Conservation (phyloP, 768 basidiomycete species). For the Solioccasus polychromus region DNA sequence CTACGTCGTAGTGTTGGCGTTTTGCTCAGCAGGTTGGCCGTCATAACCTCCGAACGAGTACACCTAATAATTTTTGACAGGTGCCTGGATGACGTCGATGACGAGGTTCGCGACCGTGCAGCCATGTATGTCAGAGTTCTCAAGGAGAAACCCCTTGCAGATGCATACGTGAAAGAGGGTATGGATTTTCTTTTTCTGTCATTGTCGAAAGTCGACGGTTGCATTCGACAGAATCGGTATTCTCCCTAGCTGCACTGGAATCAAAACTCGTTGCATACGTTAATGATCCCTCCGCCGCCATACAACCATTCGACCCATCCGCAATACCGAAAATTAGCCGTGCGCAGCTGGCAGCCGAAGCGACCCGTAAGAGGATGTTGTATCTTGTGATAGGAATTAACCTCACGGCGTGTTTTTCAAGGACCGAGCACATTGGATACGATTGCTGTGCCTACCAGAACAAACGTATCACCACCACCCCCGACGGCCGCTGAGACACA, state of each 20-base stretch:
- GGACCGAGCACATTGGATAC: conserved; percentile 87
- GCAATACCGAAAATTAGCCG: conserved; percentile 93
- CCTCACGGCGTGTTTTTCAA: conserved; percentile 28
- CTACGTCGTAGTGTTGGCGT: conserved; percentile 87
- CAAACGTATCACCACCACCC: conserved; percentile 59
- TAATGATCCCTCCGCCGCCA: conserved; percentile 68
- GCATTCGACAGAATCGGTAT: conserved; percentile 73
- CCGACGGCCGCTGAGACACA: conserved; percentile 86
- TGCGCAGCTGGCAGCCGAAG: conserved; percentile 85
- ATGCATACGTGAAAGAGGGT: conserved; percentile 93
- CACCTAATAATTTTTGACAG: conserved; percentile 37
- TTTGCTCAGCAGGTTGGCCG: conserved; percentile 70
- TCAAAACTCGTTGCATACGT: conserved; percentile 92
- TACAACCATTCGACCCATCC: conserved; percentile 79
- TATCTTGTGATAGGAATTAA: conserved; percentile 6
- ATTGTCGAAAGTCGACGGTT: not conserved
- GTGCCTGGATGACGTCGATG: conserved; percentile 97
- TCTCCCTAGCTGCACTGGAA: conserved; percentile 87
- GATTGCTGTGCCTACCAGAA: conserved; percentile 68
- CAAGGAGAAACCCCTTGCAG: conserved; percentile 74
- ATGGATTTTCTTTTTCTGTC: conserved; percentile 14
- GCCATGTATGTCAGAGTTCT: conserved; percentile 89
- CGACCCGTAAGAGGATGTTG: conserved; percentile 59
- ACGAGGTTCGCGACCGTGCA: conserved; percentile 97
- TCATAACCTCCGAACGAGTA: not conserved